Percentiles rank a stretch among this genome's conserved stretches.
Conservation (phyloP, 441 rosid genomes). For the Erysimum cheiri region DNA sequence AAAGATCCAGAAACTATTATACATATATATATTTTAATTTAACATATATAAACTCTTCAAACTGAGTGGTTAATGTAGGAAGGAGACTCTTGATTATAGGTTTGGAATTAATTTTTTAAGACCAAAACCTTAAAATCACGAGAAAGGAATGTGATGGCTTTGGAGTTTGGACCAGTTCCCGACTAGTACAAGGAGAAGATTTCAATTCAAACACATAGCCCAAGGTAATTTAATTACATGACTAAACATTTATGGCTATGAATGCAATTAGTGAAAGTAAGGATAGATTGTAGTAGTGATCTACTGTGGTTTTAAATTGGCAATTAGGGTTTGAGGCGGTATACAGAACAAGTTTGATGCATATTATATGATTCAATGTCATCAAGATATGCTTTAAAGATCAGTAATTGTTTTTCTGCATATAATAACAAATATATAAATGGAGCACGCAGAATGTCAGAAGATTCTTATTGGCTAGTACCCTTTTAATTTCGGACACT, state of each 20-base stretch:
- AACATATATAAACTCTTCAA: background rate
- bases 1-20: background rate
- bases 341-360: background rate
- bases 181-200: conserved; percentile 6
- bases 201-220: background rate
- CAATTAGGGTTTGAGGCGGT: background rate
- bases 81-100: background rate
- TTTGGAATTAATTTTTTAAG: background rate
- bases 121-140: conserved; percentile 29
- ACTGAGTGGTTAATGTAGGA: background rate
- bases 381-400: too few relatives aligned
- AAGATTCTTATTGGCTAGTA: conserved; percentile 55
- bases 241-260: background rate
- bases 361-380: conserved; percentile 10
- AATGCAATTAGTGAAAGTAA: background rate
- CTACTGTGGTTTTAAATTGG: conserved; percentile 14
- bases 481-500: conserved; percentile 37
- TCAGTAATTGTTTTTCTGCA: too few relatives aligned
- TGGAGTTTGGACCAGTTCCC: conserved; percentile 23
- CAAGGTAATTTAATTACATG: conserved; percentile 7
- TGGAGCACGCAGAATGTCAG: conserved; percentile 37
- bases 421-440: conserved; percentile 33
- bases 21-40: too few relatives aligned
- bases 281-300: background rate
- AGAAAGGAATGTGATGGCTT: conserved; percentile 21